Conservation (phyloP, 305 asterid genomes). For the Fraxinus velutina region DNA sequence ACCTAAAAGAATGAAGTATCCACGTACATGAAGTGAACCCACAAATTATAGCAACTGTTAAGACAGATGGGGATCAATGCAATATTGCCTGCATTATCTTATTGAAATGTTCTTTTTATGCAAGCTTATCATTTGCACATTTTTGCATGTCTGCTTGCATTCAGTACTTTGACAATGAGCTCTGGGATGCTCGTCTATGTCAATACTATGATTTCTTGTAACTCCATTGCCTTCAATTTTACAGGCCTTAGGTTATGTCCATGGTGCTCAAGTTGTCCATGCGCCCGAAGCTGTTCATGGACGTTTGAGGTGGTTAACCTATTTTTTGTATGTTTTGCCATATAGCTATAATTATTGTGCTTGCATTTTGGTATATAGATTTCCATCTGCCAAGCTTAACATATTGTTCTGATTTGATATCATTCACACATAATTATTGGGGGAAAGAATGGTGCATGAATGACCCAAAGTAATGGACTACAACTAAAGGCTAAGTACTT, state of each 20-base stretch:
- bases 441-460: not conserved
- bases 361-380: conserved; percentile 1
- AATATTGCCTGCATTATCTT: not conserved
- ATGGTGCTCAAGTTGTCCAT: conserved; percentile 80
- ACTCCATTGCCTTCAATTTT: conserved; percentile 13
- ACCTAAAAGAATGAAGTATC: not conserved
- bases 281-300: conserved; percentile 96
- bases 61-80: not conserved
- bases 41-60: not conserved
- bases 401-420: not conserved
- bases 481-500: not conserved
- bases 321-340: not conserved
- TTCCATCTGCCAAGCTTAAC: not conserved
- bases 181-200: not conserved
- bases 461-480: not conserved
- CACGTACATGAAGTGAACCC: not conserved
- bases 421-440: not conserved
- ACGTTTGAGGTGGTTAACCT: conserved; percentile 65
- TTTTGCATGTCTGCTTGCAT: not conserved
- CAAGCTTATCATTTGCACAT: not conserved
- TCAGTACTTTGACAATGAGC: not conserved
- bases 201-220: not conserved
- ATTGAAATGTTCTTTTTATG: not conserved
- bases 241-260: conserved; percentile 91
- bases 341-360: conserved; percentile 10